A percentile compares a stretch with the other conserved stretches of the same genome.
Conservation (phyloP, 345 rosid species). For the Heritiera fomes region DNA sequence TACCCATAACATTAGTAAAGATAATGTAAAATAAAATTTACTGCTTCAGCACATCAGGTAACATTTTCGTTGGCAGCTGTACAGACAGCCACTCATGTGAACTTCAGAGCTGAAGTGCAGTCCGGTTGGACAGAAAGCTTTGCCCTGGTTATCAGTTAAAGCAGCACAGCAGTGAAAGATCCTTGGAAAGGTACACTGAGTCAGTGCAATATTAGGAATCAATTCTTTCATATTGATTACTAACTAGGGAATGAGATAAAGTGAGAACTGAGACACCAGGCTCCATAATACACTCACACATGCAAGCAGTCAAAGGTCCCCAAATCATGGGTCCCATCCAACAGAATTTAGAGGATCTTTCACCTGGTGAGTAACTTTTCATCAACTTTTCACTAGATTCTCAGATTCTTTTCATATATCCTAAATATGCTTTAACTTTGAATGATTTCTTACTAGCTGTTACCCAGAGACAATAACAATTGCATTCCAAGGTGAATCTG, state of each 20-base stretch:
- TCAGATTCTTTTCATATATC: no score
- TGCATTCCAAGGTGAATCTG: not conserved
- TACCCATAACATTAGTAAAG: not conserved
- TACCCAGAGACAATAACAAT: not conserved
- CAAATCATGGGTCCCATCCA: no score
- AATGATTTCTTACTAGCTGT: no score
- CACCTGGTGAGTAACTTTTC: conserved; percentile 19
- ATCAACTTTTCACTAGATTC: not conserved
- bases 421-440: no score
- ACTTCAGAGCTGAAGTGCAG: conserved; percentile 10
- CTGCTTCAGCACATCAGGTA: conserved; percentile 6
- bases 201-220: conserved; percentile 29
- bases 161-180: conserved; percentile 33
- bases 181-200: conserved; percentile 31
- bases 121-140: conserved; percentile 28
- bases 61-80: not conserved
- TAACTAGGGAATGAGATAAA: conserved; percentile 23
- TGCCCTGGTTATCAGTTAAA: conserved; percentile 9
- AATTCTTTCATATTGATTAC: conserved; percentile 30
- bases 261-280: not conserved
- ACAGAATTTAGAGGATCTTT: not conserved
- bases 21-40: not conserved
- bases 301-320: no score
- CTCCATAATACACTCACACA: conserved; percentile 3
- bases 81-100: conserved; percentile 15